Percentiles rank a stretch among this genome's conserved stretches.
phyloP scores from a whole-genome alignment of 768 basidiomycete genomes.

The Suillus spraguei region DNA sequence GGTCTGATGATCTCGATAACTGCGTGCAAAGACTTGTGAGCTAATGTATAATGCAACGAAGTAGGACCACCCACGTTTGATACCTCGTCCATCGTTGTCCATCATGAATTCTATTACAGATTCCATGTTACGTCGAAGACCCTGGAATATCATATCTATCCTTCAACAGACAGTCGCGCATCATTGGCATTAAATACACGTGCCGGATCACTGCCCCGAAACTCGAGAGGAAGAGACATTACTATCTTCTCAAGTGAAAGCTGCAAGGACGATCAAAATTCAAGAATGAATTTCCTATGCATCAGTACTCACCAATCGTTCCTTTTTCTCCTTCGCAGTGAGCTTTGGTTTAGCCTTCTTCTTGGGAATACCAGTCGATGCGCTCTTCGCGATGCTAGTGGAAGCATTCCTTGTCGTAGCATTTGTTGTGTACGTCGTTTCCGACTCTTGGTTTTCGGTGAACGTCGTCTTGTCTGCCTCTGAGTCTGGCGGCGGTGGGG shows the following conservation, averaged over 20 bases:
- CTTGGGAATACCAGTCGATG: slow-evolving; percentile 41
- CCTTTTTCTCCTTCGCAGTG: slow-evolving; percentile 82
- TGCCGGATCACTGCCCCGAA: slow-evolving; percentile 86
- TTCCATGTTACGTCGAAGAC: slow-evolving; percentile 78
- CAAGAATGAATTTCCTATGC: not conserved
- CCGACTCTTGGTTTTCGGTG: slow-evolving; percentile 32
- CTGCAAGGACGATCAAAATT: slow-evolving; percentile 27
- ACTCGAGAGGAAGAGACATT: slow-evolving; percentile 82
- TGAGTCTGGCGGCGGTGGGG: slow-evolving; percentile 27
- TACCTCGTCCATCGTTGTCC: slow-evolving; percentile 58
- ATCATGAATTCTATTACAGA: slow-evolving; percentile 76
- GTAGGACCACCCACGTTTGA: slow-evolving; percentile 50
- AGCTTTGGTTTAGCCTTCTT: slow-evolving; percentile 68
- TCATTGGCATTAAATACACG: slow-evolving; percentile 28
- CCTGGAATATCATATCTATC: slow-evolving; percentile 45
- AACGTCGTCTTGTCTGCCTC: slow-evolving; percentile 35
- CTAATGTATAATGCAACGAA: not conserved
- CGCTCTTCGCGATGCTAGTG: slow-evolving; percentile 45
- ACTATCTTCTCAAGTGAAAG: slow-evolving; percentile 72
- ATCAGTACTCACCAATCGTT: slow-evolving; percentile 58
- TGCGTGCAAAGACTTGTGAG: slow-evolving; percentile 32
- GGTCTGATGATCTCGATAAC: slow-evolving; percentile 77
- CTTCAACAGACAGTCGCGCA: not conserved
- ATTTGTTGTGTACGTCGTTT: slow-evolving; percentile 37
- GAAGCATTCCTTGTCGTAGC: slow-evolving; percentile 26